Evolutionary conservation across 2,329 filamentous ascomycete species (phyloP).

Genomic region (Alternaria alternata): DNA sequence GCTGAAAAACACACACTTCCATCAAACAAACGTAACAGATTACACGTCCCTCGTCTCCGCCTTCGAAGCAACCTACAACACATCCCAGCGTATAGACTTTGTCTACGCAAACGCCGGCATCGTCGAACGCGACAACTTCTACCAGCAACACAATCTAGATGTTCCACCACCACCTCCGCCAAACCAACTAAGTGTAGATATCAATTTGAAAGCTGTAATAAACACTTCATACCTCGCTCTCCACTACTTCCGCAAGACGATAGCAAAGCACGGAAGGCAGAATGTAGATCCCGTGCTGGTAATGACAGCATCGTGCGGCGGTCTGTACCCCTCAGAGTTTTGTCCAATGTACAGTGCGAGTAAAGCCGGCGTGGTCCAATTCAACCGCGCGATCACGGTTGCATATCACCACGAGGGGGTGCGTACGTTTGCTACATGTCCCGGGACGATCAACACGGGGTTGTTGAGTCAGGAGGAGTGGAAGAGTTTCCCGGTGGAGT

Average conservation of each 20-base stretch:
- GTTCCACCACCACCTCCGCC: constrained; percentile 39
- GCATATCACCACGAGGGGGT: constrained; percentile 48
- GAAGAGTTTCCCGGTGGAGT: constrained; percentile 44
- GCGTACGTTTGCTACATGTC: constrained; percentile 52
- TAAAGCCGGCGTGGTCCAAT: constrained; percentile 52
- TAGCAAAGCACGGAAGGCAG: constrained; percentile 26
- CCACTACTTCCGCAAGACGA: constrained; percentile 51
- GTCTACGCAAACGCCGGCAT: constrained; percentile 61
- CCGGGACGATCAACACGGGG: constrained; percentile 50
- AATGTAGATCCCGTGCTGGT: constrained; percentile 39
- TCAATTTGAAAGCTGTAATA: constrained; percentile 50
- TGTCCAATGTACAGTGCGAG: constrained; percentile 37
- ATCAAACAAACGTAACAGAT: constrained; percentile 51
- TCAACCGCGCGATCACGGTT: constrained; percentile 50
- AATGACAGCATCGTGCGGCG: constrained; percentile 51
- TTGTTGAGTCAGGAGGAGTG: constrained; percentile 45
- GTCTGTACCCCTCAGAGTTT: constrained; percentile 49
- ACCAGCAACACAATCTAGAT: constrained; percentile 43
- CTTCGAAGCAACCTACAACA: constrained; percentile 52
- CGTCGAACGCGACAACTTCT: constrained; percentile 55
- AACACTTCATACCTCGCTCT: constrained; percentile 53
- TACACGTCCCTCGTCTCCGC: constrained; percentile 46
- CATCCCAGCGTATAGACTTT: constrained; percentile 54
- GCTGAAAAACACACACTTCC: constrained; percentile 47
- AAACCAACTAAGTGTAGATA: constrained; percentile 48